Evolutionary conservation across 495 filamentous ascomycete species (phyloP), one percentile per base, ranked within the genome.

Genomic region (Neurospora sp.): DNA sequence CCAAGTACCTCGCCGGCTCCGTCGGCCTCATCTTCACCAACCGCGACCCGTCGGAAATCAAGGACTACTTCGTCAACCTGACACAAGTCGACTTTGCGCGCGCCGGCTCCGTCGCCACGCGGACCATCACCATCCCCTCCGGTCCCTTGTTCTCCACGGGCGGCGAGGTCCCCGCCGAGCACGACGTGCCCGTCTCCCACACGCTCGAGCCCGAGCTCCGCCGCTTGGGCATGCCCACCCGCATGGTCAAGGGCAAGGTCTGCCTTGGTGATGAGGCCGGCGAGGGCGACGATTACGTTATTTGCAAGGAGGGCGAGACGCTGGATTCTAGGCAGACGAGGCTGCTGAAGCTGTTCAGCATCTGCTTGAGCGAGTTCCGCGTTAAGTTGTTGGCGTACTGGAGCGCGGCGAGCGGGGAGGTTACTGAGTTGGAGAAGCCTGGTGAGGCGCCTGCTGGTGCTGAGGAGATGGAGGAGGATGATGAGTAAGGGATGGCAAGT

Each of bases 21-120:
- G 93, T 97, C 75, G 96, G 96, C 69, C 88, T 99, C 14, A 87
- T 99, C 75, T 97, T 96, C 87, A 96, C 94, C 72, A 90, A 90
- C 79, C 92, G 92, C 72, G 78, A 85, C 23, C 89, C 92, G 5
- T 76, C 80, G 18, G 83, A 87, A 40, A 89, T 98, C 70, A 79
- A 85, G 31, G 76, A 86, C 40, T 93, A 93, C 83, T 93, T 98
- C 81, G 81, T 84, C 16, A 81, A 80, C 39, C 92, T 92, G 78
- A 81, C 86, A 0, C 89, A 90, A 48, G 85, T 89, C 59, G 94
- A 97, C 84, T 99, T 92, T 75, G 96, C 96, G 69, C 92, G 96
- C 79, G 93, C 96, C 73, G 96, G 95, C 75, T 91, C 89, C 31
- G 79, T 84, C 73, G 90, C 93, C 31, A 86, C 92, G 11, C 89